A percentile compares a stretch with the other conserved stretches of the same genome.
Evolutionary conservation across 2,329 filamentous ascomycete species (phyloP).

Genomic region (Chaetomium olivaceum): DNA sequence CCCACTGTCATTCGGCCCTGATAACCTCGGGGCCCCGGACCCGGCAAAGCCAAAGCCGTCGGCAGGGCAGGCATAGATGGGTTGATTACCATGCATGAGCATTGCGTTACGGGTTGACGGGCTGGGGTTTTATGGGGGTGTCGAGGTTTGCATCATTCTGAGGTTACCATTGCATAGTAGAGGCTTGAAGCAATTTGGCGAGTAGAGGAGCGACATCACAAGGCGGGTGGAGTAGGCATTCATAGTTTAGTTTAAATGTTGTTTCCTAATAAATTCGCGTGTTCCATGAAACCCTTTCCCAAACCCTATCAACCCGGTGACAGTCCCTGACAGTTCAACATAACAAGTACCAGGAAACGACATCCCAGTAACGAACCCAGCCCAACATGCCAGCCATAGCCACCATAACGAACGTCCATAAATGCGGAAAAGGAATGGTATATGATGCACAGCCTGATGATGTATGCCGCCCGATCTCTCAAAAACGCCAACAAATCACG

Average conservation of each 20-base stretch:
- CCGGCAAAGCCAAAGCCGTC: conserved; percentile 16
- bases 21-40: conserved; percentile 14
- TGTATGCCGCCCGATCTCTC: neutral
- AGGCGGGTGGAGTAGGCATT: neutral
- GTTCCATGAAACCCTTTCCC: neutral
- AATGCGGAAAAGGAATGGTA: conserved; percentile 18
- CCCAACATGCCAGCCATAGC: neutral
- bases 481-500: neutral
- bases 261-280: neutral
- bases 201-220: neutral
- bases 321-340: neutral
- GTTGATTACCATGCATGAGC: neutral
- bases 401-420: neutral
- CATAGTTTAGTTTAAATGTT: neutral
- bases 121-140: neutral
- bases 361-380: neutral
- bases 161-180: neutral
- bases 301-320: neutral
- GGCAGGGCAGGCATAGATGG: neutral
- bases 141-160: neutral
- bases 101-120: neutral
- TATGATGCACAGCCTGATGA: conserved; percentile 10
- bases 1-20: conserved; percentile 31
- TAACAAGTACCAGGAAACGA: neutral
- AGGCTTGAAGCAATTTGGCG: conserved; percentile 10